Conservation (phyloP, 306 rosid genomes). For the Cercis canadensis region DNA sequence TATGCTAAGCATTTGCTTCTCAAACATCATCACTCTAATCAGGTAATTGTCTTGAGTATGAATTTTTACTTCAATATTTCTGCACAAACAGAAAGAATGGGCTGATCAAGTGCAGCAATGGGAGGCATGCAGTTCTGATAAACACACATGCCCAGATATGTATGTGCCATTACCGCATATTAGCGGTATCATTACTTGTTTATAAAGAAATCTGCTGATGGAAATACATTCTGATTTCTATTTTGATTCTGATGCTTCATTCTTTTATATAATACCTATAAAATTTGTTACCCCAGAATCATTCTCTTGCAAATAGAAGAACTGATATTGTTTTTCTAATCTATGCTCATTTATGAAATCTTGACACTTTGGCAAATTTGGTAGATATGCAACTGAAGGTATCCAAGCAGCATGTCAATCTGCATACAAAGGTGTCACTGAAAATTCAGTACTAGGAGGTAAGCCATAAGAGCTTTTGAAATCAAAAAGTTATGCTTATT, state of each 20-base stretch:
- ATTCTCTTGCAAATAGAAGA: neutral
- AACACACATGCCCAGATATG: conserved; percentile 65
- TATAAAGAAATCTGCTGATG: neutral
- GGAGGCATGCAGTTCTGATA: conserved; percentile 64
- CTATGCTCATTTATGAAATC: too few relatives aligned
- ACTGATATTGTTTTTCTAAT: too few relatives aligned
- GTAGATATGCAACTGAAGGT: conserved; percentile 85
- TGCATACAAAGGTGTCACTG: conserved; percentile 71
- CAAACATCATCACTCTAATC: neutral
- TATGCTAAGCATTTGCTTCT: conserved; percentile 33
- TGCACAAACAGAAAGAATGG: conserved; percentile 67
- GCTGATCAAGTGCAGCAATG: conserved; percentile 63
- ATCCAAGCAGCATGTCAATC: conserved; percentile 72
- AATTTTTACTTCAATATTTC: neutral
- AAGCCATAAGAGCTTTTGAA: neutral
- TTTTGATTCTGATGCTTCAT: neutral
- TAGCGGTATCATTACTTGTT: neutral
- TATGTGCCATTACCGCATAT: conserved; percentile 37
- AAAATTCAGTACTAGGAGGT: conserved; percentile 73
- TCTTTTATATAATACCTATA: neutral
- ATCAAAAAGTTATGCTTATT: neutral
- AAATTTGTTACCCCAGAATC: neutral
- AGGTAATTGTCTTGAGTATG: neutral
- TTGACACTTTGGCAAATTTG: conserved; percentile 11
- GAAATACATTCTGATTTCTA: neutral